A percentile compares a stretch with the other conserved stretches of the same genome.
Evolutionary conservation across 345 rosid species (phyloP).

Genomic region (Syzygium jambos): DNA sequence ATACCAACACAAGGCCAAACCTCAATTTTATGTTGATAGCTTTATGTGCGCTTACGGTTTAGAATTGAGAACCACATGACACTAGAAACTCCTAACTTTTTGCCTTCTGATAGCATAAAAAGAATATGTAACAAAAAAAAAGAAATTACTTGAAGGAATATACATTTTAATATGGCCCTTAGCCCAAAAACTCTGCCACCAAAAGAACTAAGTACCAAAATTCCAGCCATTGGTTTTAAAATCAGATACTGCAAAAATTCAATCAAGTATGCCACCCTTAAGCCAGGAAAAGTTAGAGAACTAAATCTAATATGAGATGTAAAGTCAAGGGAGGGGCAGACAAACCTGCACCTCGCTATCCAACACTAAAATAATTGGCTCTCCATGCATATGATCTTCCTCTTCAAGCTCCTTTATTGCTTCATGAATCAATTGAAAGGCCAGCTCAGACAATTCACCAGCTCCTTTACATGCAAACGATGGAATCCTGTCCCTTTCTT

Average conservation of each 20-base stretch:
- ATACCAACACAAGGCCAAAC: not conserved
- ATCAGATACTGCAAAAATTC: not conserved
- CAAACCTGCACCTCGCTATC: slow-evolving; percentile 86
- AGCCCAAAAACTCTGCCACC: not conserved
- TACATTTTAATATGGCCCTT: not conserved
- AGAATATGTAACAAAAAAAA: not conserved
- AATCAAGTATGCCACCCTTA: not conserved
- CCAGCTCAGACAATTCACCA: slow-evolving; percentile 28
- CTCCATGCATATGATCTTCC: slow-evolving; percentile 33
- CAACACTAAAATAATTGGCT: slow-evolving; percentile 64
- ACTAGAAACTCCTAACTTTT: not conserved
- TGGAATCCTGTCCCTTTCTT: slow-evolving; percentile 18
- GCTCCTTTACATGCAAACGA: slow-evolving; percentile 12
- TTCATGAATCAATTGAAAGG: slow-evolving; percentile 49
- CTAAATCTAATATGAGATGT: not conserved
- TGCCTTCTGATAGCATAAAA: not conserved
- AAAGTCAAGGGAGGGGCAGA: not conserved
- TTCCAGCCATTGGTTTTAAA: not conserved
- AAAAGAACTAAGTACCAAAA: not conserved
- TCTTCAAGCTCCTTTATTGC: slow-evolving; percentile 48
- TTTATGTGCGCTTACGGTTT: not conserved
- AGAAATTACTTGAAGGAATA: not conserved
- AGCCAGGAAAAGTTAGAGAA: not conserved
- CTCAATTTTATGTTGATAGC: not conserved
- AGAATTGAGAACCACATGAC: not conserved